Base-by-base conservation (phyloP, 2,329 filamentous ascomycete genomes). In the Myriangium duriaei region DNA sequence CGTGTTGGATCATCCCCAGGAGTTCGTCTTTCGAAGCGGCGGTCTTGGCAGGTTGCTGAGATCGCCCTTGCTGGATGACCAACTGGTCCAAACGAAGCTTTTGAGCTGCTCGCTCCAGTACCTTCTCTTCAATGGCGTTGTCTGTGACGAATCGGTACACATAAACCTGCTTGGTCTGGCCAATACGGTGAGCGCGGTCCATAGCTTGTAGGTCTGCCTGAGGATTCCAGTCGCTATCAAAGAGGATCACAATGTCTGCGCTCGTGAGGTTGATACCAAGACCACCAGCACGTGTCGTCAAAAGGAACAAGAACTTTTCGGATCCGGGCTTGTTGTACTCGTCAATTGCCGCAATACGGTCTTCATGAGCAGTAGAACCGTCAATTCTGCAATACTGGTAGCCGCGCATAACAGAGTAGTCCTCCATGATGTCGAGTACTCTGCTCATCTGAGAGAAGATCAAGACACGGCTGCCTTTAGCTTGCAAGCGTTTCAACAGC, bases 381-480 rank as follows among this genome's bases (percentile, higher is more conserved):
- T 98, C 91, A 46, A 98, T 98, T 53, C 91, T 83, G 61, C 87
- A 96, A 63, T 98, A 98, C 46, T 93, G 81, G 63, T 83, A 95
- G 19, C 85, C 79, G 41, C 87, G 75, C 69, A 98, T 94, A 31
- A 96, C 86, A 47, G 88, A 96, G 61, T 98, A 98, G 58, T 98
- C 91, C 56, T 98, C 91, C 11, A 98, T 71, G 37, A 98, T 98
- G 55, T 98, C 91, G 30, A 98, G 67, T 28, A 95, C 71, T 72
- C 91, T 84, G 53, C 87, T 95, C 91, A 98, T 98, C 55, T 98
- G 91, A 1, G 91, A 98, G 65, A 98, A 98, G 50, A 98, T 96
- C 40, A 98, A 73, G n/a, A 98, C 86, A 47, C 91, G 76, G 55
- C 87, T 96, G 30, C 86, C 91, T 55, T 94, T 81, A 32, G 72